phyloP scores from a whole-genome alignment of 106 monocot genomes.

The Triglochin maritima region DNA sequence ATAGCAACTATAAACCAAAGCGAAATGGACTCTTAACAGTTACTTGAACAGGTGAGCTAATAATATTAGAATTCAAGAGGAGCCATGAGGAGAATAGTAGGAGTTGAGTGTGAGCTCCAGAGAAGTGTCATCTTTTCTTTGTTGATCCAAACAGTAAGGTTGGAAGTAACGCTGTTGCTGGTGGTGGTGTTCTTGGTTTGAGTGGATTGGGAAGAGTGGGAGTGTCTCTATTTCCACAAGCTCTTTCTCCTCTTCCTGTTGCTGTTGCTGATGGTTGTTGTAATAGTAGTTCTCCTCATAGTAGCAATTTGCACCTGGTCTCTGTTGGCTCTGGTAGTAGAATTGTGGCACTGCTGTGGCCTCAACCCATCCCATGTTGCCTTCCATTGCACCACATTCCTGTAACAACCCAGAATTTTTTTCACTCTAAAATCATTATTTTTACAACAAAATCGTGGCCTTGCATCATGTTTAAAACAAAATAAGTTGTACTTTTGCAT shows the following conservation, averaged over 20 bases:
- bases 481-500: too few relatives aligned
- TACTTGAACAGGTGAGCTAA: background rate
- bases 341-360: conserved; percentile 19
- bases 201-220: conserved; percentile 60
- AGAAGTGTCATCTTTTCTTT: conserved; percentile 16
- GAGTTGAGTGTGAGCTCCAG: conserved; percentile 89
- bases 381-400: background rate
- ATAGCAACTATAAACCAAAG: background rate
- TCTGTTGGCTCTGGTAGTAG: conserved; percentile 13
- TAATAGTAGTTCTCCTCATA: conserved; percentile 14
- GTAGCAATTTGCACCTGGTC: conserved; percentile 3
- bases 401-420: too few relatives aligned
- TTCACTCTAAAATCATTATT: too few relatives aligned
- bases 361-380: conserved; percentile 20
- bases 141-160: background rate
- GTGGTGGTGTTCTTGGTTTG: conserved; percentile 5
- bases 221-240: conserved; percentile 66
- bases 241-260: conserved; percentile 3
- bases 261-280: background rate
- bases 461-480: too few relatives aligned
- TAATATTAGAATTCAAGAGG: conserved; percentile 1
- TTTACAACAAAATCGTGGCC: too few relatives aligned
- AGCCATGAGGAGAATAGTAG: conserved; percentile 38
- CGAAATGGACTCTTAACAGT: too few relatives aligned
- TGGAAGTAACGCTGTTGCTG: background rate